Percentiles rank a stretch among this genome's conserved stretches.
These are phyloP conservation scores for Diaporthe sp. DNA, from an alignment of 2,329 filamentous ascomycete species.

Conservation along the genomic window DNA sequence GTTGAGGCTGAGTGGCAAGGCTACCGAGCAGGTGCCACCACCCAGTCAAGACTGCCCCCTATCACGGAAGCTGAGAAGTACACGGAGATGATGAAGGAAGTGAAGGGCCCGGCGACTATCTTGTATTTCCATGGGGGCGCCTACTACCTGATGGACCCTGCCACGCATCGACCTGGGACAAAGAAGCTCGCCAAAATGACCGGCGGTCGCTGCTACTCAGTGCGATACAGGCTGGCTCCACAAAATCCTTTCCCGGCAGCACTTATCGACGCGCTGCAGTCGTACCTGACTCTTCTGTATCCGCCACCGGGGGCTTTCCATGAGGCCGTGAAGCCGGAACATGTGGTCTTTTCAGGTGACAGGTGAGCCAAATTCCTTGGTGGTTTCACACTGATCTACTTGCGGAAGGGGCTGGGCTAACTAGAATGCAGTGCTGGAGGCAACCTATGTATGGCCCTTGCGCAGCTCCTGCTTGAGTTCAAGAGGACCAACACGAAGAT, in stretches of 20 bases:
- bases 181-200: slow-evolving; percentile 75
- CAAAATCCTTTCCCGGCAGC: slow-evolving; percentile 81
- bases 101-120: slow-evolving; percentile 71
- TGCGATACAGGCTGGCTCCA: slow-evolving; percentile 81
- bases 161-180: slow-evolving; percentile 70
- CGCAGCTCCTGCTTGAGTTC: slow-evolving; percentile 78
- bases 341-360: slow-evolving; percentile 81
- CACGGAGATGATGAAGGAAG: slow-evolving; percentile 75
- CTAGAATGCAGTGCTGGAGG: slow-evolving; percentile 72
- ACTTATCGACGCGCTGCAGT: slow-evolving; percentile 77
- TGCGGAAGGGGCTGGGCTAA: not conserved
- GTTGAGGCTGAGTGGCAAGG: slow-evolving; percentile 84
- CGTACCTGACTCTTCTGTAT: slow-evolving; percentile 80
- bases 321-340: slow-evolving; percentile 70
- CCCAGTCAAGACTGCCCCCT: slow-evolving; percentile 63
- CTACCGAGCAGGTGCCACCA: slow-evolving; percentile 68
- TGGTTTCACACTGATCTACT: no score
- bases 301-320: slow-evolving; percentile 78
- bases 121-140: slow-evolving; percentile 84
- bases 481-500: slow-evolving; percentile 60
- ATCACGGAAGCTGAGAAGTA: slow-evolving; percentile 76
- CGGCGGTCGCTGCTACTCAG: slow-evolving; percentile 76
- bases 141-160: slow-evolving; percentile 79
- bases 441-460: slow-evolving; percentile 74
- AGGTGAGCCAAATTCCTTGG: slow-evolving; percentile 55